These are phyloP conservation scores for Stephania yunnanensis DNA, from an alignment of 164 flowering plant genomes.

Conservation along the genomic window DNA sequence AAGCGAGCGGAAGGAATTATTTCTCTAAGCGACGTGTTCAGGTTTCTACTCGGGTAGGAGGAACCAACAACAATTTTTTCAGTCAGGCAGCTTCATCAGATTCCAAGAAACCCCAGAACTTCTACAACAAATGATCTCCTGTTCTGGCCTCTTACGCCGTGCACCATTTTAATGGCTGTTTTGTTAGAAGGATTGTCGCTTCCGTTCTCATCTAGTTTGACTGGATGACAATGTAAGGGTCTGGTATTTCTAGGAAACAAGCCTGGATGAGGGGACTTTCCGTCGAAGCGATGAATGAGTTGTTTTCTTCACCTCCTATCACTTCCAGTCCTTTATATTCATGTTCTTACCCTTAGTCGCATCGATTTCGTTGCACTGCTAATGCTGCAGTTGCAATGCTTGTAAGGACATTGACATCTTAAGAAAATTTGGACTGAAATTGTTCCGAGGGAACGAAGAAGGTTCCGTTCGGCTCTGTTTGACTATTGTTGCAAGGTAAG, in stretches of 20 bases:
- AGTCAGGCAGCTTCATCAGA: background rate
- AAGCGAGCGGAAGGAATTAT: slow-evolving; percentile 89
- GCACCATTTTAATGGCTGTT: slow-evolving; percentile 4
- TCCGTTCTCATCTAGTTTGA: slow-evolving; percentile 14
- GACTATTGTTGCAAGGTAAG: background rate
- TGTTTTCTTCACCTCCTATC: background rate
- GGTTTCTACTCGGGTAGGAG: slow-evolving; percentile 62
- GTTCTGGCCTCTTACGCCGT: slow-evolving; percentile 7
- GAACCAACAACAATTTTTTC: slow-evolving; percentile 4
- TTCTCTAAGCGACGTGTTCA: slow-evolving; percentile 68
- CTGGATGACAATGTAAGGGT: slow-evolving; percentile 22
- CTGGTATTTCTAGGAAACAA: slow-evolving; percentile 12
- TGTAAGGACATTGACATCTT: background rate
- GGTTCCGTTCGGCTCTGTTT: background rate
- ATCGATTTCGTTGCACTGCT: background rate
- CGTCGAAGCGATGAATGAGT: background rate
- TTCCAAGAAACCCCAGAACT: slow-evolving; percentile 1
- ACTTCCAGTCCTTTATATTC: background rate
- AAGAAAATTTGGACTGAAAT: background rate
- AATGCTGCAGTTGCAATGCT: background rate
- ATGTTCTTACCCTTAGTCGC: background rate
- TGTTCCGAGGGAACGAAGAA: background rate
- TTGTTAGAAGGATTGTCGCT: slow-evolving; percentile 7
- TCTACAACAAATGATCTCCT: slow-evolving; percentile 1
- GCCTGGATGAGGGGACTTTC: slow-evolving; percentile 13